Conservation (phyloP, 768 basidiomycete species). For the Tephrocybe sp. region DNA sequence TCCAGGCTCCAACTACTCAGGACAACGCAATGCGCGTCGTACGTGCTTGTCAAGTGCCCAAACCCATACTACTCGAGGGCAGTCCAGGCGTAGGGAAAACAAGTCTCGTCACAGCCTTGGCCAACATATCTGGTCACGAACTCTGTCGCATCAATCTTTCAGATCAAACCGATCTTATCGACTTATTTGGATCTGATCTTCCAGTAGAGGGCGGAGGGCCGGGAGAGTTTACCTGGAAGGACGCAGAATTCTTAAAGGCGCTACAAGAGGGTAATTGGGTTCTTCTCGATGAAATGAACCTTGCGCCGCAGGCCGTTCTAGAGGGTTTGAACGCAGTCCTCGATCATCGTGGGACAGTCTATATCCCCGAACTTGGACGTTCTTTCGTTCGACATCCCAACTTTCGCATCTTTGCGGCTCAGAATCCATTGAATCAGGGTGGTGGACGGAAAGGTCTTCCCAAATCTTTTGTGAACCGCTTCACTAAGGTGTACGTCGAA, state of each 20-base stretch:
- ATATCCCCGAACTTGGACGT: slow-evolving; percentile 91
- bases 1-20: slow-evolving; percentile 85
- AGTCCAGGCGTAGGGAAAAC: slow-evolving; percentile 99
- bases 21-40: slow-evolving; percentile 87
- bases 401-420: slow-evolving; percentile 98
- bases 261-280: slow-evolving; percentile 98
- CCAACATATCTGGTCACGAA: slow-evolving; percentile 72
- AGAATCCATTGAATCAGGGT: slow-evolving; percentile 95
- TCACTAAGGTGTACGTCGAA: slow-evolving; percentile 95
- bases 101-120: slow-evolving; percentile 85
- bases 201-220: slow-evolving; percentile 90
- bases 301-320: slow-evolving; percentile 93
- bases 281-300: slow-evolving; percentile 97
- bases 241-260: slow-evolving; percentile 92
- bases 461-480: slow-evolving; percentile 96
- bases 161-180: slow-evolving; percentile 95
- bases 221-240: slow-evolving; percentile 96
- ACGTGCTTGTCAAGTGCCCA: slow-evolving; percentile 84
- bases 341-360: slow-evolving; percentile 94
- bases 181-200: slow-evolving; percentile 94
- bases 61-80: slow-evolving; percentile 94
- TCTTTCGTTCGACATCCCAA: slow-evolving; percentile 86
- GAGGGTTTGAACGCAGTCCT: slow-evolving; percentile 96
- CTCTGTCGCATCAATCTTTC: slow-evolving; percentile 96
- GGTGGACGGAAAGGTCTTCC: slow-evolving; percentile 97